These are phyloP conservation scores for Hypomyces rosellus DNA, from an alignment of 2,329 filamentous ascomycete species.

Conservation along the genomic window DNA sequence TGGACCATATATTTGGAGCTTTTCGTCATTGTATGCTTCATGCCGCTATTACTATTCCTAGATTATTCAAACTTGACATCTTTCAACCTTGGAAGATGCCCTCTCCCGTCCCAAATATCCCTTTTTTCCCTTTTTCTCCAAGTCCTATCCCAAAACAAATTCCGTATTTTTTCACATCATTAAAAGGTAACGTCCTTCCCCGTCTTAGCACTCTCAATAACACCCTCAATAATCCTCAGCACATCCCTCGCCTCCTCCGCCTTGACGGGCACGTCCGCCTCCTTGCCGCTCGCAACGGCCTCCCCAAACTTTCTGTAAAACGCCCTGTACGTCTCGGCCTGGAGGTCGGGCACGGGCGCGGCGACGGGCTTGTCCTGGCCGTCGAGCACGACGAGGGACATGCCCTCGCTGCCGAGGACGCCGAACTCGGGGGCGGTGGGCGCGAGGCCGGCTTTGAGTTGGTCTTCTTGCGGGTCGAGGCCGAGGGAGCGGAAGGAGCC, in stretches of 20 bases:
- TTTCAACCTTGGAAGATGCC: neutral
- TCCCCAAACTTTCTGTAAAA: constrained; percentile 55
- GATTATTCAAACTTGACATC: neutral
- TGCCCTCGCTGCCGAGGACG: constrained; percentile 53
- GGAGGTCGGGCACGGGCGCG: constrained; percentile 48
- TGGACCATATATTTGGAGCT: neutral
- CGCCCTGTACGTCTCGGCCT: constrained; percentile 60
- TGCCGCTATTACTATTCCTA: neutral
- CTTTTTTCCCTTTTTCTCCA: neutral
- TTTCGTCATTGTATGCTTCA: neutral
- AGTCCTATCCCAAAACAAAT: neutral
- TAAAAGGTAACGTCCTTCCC: constrained; percentile 37
- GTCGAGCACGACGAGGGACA: constrained; percentile 51
- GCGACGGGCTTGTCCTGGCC: constrained; percentile 45
- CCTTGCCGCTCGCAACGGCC: constrained; percentile 41
- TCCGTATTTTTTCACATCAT: neutral
- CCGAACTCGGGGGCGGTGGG: constrained; percentile 60
- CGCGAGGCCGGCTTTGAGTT: constrained; percentile 58
- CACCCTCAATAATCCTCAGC: constrained; percentile 46
- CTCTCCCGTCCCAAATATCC: neutral
- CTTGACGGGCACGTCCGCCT: constrained; percentile 47
- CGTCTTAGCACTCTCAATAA: constrained; percentile 43
- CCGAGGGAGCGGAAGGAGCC: constrained; percentile 68
- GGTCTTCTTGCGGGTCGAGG: constrained; percentile 70
- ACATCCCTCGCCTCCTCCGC: constrained; percentile 48